These are phyloP conservation scores for Stagonosporopsis tanaceti DNA, from an alignment of 2,329 filamentous ascomycete species.

Conservation along the genomic window DNA sequence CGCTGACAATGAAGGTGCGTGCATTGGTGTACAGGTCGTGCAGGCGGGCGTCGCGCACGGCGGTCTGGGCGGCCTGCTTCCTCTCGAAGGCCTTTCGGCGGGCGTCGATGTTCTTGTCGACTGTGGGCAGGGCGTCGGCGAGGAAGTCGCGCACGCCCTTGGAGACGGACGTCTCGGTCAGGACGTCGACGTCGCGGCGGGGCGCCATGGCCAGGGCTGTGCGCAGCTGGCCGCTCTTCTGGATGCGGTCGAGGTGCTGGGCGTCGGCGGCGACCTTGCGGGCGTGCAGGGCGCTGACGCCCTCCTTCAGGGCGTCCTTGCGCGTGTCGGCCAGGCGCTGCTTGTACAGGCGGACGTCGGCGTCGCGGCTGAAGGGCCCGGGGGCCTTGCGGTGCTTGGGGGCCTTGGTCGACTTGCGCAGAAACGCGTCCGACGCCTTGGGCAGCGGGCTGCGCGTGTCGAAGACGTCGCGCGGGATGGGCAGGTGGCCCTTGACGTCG, in stretches of 20 bases:
- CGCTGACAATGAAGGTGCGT: slow-evolving; percentile 83
- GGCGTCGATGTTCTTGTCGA: slow-evolving; percentile 37
- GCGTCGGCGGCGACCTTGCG: slow-evolving; percentile 42
- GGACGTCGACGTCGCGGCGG: slow-evolving; percentile 68
- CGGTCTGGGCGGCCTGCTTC: slow-evolving; percentile 61
- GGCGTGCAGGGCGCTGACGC: slow-evolving; percentile 72
- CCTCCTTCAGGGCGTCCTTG: slow-evolving; percentile 74
- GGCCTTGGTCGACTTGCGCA: slow-evolving; percentile 65
- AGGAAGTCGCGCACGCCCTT: slow-evolving; percentile 47
- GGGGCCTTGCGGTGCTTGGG: slow-evolving; percentile 55
- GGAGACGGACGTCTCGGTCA: slow-evolving; percentile 41
- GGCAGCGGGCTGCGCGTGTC: slow-evolving; percentile 43
- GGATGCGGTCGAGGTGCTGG: slow-evolving; percentile 29
- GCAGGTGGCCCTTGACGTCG: slow-evolving; percentile 77
- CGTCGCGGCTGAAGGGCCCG: slow-evolving; percentile 49
- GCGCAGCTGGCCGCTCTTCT: slow-evolving; percentile 55
- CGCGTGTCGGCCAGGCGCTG: slow-evolving; percentile 74
- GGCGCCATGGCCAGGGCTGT: slow-evolving; percentile 66
- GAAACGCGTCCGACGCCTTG: slow-evolving; percentile 69
- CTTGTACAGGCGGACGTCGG: slow-evolving; percentile 70
- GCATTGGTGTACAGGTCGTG: slow-evolving; percentile 92
- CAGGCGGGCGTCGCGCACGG: slow-evolving; percentile 72
- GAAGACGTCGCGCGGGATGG: slow-evolving; percentile 84
- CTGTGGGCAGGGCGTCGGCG: slow-evolving; percentile 40
- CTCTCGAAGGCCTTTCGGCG: slow-evolving; percentile 48